Base-by-base conservation (phyloP, 2,329 filamentous ascomycete species). In the Aureobasidium musti region DNA sequence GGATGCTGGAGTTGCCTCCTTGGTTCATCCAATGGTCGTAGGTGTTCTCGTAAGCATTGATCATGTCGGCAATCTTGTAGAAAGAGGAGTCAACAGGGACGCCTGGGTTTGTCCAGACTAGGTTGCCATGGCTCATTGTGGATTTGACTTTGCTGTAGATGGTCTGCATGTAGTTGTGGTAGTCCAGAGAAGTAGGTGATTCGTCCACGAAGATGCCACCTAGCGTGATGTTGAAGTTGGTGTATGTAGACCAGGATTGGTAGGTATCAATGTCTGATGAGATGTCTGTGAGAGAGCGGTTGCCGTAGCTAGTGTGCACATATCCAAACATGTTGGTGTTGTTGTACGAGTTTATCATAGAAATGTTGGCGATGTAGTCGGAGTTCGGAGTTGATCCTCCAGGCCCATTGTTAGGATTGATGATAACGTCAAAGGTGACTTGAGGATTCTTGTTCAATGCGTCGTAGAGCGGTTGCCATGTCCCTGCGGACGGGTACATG, bases 171-270 rank as follows among this genome's bases (percentile, higher is more conserved):
- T 73, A 73, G n/a, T n/a, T 33, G 41, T 67, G 33, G 30, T 67
- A 54, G 7, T 56, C 52, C 30, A 45, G 41, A 33, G 69, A 61
- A 19, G 63, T 33, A 19, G 73, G 74, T 39, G 73, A 65, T 66
- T 75, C 73, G 68, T 74, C 74, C 63, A 74, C 68, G 66, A 74
- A 75, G 66, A 75, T 73, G 26, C 73, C 74, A 21, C 70, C 56
- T 23, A 74, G 49, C 41, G 71, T 68, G 57, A 73, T 72, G 52
- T 71, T 70, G 41, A 52, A 61, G 67, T 70, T 35, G 8, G 65
- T 26, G 52, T 65, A 56, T 35, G 49, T 71, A 63, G 45, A 61
- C 69, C 69, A 71, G 4, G 37, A 26, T 45, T 69, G 67, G 65
- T 71, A 74, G 5, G 68, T 61, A 47, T 68, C 65, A 28, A 74